A percentile compares a stretch with the other conserved stretches of the same genome.
phyloP scores from a whole-genome alignment of 305 asterid species.

The Fraxinus angustifolia region DNA sequence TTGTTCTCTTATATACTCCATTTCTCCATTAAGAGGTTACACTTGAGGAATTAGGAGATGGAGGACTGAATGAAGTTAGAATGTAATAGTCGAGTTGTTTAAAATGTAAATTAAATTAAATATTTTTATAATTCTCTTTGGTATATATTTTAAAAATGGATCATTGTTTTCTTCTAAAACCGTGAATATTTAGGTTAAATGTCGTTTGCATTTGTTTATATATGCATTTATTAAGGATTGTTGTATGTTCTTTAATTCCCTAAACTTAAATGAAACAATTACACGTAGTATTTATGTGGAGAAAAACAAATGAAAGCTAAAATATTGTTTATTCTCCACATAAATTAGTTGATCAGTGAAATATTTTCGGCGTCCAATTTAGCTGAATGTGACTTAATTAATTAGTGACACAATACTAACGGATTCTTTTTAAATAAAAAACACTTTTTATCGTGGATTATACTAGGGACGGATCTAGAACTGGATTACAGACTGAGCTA shows the following conservation, averaged over 20 bases:
- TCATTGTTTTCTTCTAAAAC: background rate
- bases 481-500: too few relatives aligned
- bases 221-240: background rate
- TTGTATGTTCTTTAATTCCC: background rate
- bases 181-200: background rate
- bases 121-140: background rate
- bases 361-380: background rate
- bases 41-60: background rate
- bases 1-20: background rate
- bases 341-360: background rate
- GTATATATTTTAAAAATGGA: background rate
- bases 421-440: too few relatives aligned
- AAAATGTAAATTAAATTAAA: background rate
- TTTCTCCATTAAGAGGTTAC: background rate
- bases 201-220: constrained; percentile 9
- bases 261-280: background rate
- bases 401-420: too few relatives aligned
- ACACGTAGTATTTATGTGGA: constrained; percentile 16
- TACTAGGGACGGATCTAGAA: too few relatives aligned
- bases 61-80: background rate
- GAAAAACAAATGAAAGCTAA: constrained; percentile 24
- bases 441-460: too few relatives aligned
- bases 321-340: background rate
- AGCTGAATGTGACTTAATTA: background rate
- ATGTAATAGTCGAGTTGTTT: background rate